phyloP scores from a whole-genome alignment of 768 basidiomycete species.

The Boletus rufocinnamomeus region DNA sequence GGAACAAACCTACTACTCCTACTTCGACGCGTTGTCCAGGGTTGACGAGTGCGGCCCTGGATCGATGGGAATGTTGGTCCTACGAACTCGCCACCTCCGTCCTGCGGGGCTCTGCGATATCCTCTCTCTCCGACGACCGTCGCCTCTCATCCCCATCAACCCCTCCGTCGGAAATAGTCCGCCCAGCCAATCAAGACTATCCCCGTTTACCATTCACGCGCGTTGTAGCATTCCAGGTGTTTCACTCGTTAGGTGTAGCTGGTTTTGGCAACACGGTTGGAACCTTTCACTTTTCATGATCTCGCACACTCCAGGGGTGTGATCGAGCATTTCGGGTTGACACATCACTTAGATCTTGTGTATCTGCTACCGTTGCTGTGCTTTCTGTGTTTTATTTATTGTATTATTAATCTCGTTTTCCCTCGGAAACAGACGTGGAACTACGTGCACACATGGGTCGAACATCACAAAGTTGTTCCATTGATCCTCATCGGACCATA shows the following conservation, averaged over 20 bases:
- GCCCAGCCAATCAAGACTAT: slow-evolving; percentile 21
- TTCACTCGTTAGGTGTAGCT: slow-evolving; percentile 55
- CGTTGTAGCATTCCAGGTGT: slow-evolving; percentile 58
- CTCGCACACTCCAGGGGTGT: not conserved
- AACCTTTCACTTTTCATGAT: slow-evolving; percentile 29
- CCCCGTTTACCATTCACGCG: slow-evolving; percentile 82
- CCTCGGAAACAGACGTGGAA: too few species aligned
- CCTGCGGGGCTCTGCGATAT: slow-evolving; percentile 53
- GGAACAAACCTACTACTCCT: slow-evolving; percentile 27
- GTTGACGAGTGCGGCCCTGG: slow-evolving; percentile 63
- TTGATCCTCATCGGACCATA: slow-evolving; percentile 36
- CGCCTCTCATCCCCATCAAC: slow-evolving; percentile 8
- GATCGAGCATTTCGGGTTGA: not conserved
- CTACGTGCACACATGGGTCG: slow-evolving; percentile 11
- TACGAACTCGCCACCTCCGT: slow-evolving; percentile 58
- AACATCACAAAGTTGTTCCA: slow-evolving; percentile 1
- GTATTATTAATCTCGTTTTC: slow-evolving; percentile 21
- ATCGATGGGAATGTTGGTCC: slow-evolving; percentile 84
- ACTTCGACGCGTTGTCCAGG: slow-evolving; percentile 35
- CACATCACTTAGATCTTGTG: slow-evolving; percentile 11
- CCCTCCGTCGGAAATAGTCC: not conserved
- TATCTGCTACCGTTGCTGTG: slow-evolving; percentile 22
- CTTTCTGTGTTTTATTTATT: slow-evolving; percentile 25
- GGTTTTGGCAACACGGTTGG: slow-evolving; percentile 75
- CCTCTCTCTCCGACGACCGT: slow-evolving; percentile 41